phyloP scores from a whole-genome alignment of 2,329 filamentous ascomycete species.

The Claviceps paspali region DNA sequence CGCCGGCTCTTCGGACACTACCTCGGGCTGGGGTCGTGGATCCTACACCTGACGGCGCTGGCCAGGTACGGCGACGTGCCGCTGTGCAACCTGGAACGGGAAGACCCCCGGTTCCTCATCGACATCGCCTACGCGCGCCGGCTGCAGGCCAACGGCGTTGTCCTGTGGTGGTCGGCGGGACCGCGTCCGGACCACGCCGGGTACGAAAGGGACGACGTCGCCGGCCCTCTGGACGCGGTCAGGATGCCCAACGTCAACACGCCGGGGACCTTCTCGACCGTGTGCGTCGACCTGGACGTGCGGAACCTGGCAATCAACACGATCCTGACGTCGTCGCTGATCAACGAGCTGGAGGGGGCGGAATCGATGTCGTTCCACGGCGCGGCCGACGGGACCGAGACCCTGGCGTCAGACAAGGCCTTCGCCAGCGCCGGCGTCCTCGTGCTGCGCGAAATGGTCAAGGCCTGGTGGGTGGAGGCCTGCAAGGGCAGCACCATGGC shows the following conservation, averaged over 20 bases:
- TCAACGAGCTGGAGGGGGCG: slow-evolving; percentile 87
- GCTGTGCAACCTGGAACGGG: slow-evolving; percentile 85
- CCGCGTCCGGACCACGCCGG: slow-evolving; percentile 88
- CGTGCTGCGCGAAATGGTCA: slow-evolving; percentile 95
- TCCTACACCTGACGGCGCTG: slow-evolving; percentile 73
- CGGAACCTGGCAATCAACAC: slow-evolving; percentile 96
- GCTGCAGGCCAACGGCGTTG: slow-evolving; percentile 78
- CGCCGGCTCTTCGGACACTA: slow-evolving; percentile 80
- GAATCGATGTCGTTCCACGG: slow-evolving; percentile 74
- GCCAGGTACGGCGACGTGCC: slow-evolving; percentile 88
- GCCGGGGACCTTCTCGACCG: slow-evolving; percentile 83
- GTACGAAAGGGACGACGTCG: slow-evolving; percentile 82
- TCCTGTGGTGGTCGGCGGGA: slow-evolving; percentile 90
- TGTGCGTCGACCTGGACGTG: slow-evolving; percentile 89
- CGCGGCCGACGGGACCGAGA: slow-evolving; percentile 23
- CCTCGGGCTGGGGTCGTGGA: slow-evolving; percentile 82
- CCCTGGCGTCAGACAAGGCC: slow-evolving; percentile 71
- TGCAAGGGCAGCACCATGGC: slow-evolving; percentile 86
- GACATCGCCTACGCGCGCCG: slow-evolving; percentile 88
- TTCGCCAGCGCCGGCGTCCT: slow-evolving; percentile 86
- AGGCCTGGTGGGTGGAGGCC: slow-evolving; percentile 94
- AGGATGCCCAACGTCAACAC: slow-evolving; percentile 90
- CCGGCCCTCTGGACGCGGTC: slow-evolving; percentile 68
- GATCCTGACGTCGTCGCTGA: slow-evolving; percentile 85
- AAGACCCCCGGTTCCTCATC: slow-evolving; percentile 89